Evolutionary conservation across 1,284 basidiomycete genomes (phyloP).

Genomic region (Coniferiporia sulphurascens): DNA sequence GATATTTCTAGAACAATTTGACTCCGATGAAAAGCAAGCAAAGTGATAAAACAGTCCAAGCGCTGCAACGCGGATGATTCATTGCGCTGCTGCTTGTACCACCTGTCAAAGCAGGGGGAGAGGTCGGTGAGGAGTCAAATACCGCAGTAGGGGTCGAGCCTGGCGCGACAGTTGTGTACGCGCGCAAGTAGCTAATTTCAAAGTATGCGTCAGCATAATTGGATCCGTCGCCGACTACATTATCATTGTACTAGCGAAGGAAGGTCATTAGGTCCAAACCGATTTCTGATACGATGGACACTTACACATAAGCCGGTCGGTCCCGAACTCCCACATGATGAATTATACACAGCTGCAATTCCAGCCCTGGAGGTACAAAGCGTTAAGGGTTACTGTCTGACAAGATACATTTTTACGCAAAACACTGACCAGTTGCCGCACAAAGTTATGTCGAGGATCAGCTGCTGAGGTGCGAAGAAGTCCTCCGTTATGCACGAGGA

Average conservation of each 20-base stretch:
- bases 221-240: constrained; percentile 23
- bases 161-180: constrained; percentile 29
- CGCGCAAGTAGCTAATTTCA: constrained; percentile 48
- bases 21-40: too few relatives aligned
- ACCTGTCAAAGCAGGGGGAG: neutral
- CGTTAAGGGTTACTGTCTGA: neutral
- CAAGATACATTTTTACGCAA: neutral
- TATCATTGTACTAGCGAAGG: constrained; percentile 20
- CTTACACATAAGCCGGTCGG: constrained; percentile 21
- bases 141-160: constrained; percentile 7
- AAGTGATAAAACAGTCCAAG: neutral
- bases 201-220: constrained; percentile 38
- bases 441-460: constrained; percentile 54
- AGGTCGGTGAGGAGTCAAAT: constrained; percentile 1
- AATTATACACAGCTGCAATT: constrained; percentile 18
- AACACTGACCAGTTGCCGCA: constrained; percentile 45
- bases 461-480: constrained; percentile 47
- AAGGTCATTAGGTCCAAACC: neutral
- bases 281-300: neutral
- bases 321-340: constrained; percentile 19
- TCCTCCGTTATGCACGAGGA: constrained; percentile 40
- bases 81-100: neutral
- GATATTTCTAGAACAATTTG: too few relatives aligned
- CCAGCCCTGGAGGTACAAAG: constrained; percentile 18
- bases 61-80: neutral